Base-by-base conservation (phyloP, 495 filamentous ascomycete species). In the Lasiosphaeria ovina region DNA sequence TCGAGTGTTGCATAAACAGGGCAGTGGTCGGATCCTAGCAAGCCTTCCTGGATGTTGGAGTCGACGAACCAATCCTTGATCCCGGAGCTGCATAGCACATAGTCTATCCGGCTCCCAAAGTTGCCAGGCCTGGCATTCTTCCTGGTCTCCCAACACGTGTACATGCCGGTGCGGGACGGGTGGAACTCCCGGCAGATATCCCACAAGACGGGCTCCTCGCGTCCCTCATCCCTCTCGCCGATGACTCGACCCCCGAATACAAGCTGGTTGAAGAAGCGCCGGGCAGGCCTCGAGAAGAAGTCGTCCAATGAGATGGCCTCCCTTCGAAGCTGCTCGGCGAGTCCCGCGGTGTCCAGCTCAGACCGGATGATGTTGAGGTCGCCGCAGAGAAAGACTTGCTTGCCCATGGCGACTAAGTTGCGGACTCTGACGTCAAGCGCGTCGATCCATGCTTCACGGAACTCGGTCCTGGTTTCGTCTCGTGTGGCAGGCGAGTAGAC, bases 1-100 rank as follows among this genome's bases (percentile, higher is more conserved):
- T 42, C 49, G 4, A 73, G 60, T 3, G 65, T 70, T 0, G 70
- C 70, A 48, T 67, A 98, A 4, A 98, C 93, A 0, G 94, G 94
- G 65, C 94, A 98, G 71, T 98, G 94, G 67, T 98, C 94, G 0
- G 94, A 98, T 11, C 94, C 94, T 82, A 97, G 85, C 8, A 98
- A 77, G 3, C 93, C 94, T 73, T 97, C 93, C 69, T 97, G 94
- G 35, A 98, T 98, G 65, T 97, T 91, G n/a, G 90, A 85, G 57
- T 90, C 89, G 34, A 71, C 76, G 69, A 96, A 90, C 93, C 93
- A 98, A 57, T 82, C 74, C 62, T 87, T 89, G 85, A 97, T 93
- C 35, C 83, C 81, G 45, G 87, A 76, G 62, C 84, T 93, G 70
- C 91, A 93, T 6, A 97, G 81, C 35, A 98, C 86, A 73, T 96